Percentiles rank a stretch among this genome's conserved stretches.
Conservation (phyloP, 805 yeast species). For the Candida nanaspora region DNA sequence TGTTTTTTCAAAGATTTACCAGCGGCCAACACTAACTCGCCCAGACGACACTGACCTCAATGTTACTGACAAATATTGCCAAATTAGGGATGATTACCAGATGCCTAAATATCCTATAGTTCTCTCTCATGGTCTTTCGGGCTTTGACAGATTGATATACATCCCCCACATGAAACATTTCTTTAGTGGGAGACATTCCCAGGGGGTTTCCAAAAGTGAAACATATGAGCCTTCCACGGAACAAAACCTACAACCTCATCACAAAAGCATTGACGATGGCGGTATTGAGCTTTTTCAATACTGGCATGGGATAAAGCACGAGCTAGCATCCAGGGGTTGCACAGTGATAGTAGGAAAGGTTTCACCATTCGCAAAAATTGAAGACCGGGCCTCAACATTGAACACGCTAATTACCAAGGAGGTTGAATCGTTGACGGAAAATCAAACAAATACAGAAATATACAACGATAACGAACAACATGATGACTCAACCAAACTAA, state of each 20-base stretch:
- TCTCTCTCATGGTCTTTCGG: conserved; percentile 81
- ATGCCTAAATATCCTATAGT: conserved; percentile 71
- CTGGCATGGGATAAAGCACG: conserved; percentile 74
- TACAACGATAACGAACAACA: conserved; percentile 14
- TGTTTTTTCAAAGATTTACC: not conserved
- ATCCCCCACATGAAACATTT: conserved; percentile 11
- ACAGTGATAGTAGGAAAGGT: conserved; percentile 68
- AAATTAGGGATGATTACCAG: conserved; percentile 28
- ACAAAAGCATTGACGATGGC: conserved; percentile 2
- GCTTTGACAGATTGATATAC: conserved; percentile 59
- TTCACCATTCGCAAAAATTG: conserved; percentile 74
- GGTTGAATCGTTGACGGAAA: conserved; percentile 8
- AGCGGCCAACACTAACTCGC: not conserved
- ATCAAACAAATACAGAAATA: conserved; percentile 13
- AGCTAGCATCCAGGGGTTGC: conserved; percentile 55
- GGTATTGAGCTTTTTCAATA: conserved; percentile 50
- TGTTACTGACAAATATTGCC: not conserved
- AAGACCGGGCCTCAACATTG: conserved; percentile 55
- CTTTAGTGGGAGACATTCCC: not conserved
- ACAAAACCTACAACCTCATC: too few relatives aligned
- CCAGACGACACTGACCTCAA: not conserved
- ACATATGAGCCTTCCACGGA: too few relatives aligned
- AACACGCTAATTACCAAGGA: conserved; percentile 37
- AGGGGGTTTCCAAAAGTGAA: not conserved
- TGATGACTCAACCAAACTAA: conserved; percentile 27